These are phyloP conservation scores for Hibiscus syriacus DNA, from an alignment of 345 rosid genomes.

Conservation along the genomic window DNA sequence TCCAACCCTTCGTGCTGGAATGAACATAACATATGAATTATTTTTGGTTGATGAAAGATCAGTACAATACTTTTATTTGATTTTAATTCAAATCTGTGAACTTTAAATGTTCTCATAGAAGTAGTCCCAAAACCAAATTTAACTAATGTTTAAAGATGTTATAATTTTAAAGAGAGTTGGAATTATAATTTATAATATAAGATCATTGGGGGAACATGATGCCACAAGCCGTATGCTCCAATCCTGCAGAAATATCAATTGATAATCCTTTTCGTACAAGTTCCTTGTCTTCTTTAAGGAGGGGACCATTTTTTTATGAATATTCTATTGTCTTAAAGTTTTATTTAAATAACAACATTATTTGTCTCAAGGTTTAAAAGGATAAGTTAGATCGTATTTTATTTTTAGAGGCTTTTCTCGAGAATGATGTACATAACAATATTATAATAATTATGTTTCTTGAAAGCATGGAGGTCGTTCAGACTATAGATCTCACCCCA, in stretches of 20 bases:
- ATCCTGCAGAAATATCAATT: not conserved
- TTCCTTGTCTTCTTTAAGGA: not conserved
- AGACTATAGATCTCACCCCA: conserved; percentile 4
- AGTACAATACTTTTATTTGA: not conserved
- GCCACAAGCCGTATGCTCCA: not conserved
- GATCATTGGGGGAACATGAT: conserved; percentile 4
- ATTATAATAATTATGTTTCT: conserved; percentile 11
- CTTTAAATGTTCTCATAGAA: not conserved
- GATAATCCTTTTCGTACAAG: conserved; percentile 4
- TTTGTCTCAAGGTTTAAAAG: not conserved
- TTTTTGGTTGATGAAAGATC: conserved; percentile 6
- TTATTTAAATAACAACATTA: not conserved
- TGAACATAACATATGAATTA: not conserved
- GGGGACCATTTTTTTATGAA: not conserved
- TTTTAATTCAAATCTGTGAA: not conserved
- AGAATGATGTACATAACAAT: not conserved
- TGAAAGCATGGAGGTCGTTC: conserved; percentile 9
- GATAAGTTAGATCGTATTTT: not conserved
- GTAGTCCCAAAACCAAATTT: conserved; percentile 8
- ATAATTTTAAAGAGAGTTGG: not conserved
- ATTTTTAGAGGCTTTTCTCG: not conserved
- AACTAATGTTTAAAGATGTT: not conserved
- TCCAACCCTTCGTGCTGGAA: not conserved
- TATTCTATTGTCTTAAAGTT: not conserved
- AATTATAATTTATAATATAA: not conserved